Evolutionary conservation across 2,329 filamentous ascomycete genomes (phyloP).

Genomic region (Aciculosporium take): DNA sequence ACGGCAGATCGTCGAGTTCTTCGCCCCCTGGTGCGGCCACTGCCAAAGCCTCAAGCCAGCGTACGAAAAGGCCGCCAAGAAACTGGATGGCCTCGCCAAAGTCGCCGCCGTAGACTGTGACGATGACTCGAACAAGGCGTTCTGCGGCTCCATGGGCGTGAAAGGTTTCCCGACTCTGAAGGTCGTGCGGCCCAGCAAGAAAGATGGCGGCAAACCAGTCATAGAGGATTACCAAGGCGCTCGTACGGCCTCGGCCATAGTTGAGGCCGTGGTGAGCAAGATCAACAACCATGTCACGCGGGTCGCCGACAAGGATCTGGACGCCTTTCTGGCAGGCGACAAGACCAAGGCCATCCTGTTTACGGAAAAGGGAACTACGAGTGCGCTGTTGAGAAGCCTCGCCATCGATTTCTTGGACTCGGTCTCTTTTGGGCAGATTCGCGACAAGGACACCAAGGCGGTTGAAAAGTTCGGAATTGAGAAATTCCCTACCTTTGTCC

Average conservation of each 20-base stretch:
- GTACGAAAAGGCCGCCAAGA: conserved; percentile 86
- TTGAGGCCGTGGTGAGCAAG: conserved; percentile 69
- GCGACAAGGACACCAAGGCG: conserved; percentile 61
- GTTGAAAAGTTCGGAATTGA: conserved; percentile 62
- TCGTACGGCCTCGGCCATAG: conserved; percentile 72
- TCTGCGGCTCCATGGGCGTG: conserved; percentile 76
- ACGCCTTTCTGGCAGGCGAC: conserved; percentile 59
- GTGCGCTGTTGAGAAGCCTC: conserved; percentile 65
- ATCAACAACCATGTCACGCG: conserved; percentile 86
- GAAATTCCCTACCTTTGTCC: conserved; percentile 66
- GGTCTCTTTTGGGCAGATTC: conserved; percentile 68
- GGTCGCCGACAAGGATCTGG: conserved; percentile 64
- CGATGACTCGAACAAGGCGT: conserved; percentile 76
- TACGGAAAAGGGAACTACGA: conserved; percentile 82
- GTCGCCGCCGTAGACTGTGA: conserved; percentile 94
- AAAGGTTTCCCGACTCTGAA: conserved; percentile 94
- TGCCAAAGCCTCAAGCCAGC: conserved; percentile 91
- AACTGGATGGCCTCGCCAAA: conserved; percentile 80
- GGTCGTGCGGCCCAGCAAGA: conserved; percentile 75
- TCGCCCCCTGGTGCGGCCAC: conserved; percentile 95
- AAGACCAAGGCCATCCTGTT: conserved; percentile 80
- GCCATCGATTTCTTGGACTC: conserved; percentile 82
- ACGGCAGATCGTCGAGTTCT: conserved; percentile 61
- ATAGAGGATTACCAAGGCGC: conserved; percentile 86
- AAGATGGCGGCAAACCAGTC: conserved; percentile 55